A percentile compares a stretch with the other conserved stretches of the same genome.
phyloP scores from a whole-genome alignment of 192 early-diverging fungal species.

The Ambispora gerdemannii region DNA sequence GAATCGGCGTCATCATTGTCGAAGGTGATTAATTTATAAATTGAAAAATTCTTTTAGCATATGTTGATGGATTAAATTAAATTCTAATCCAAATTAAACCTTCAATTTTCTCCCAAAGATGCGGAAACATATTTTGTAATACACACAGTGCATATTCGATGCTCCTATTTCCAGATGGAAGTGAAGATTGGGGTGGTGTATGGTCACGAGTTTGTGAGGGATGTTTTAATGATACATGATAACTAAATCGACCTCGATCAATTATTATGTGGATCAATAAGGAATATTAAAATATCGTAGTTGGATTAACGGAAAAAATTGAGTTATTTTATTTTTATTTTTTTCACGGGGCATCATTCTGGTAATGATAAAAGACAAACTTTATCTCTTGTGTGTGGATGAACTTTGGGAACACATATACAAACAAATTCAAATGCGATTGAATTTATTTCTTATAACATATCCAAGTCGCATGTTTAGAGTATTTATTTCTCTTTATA shows the following conservation, averaged over 20 bases:
- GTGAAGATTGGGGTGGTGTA: constrained; percentile 28
- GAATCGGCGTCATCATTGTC: constrained; percentile 29
- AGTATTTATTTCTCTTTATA: no score
- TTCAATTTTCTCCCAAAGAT: constrained; percentile 4
- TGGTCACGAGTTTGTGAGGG: constrained; percentile 30
- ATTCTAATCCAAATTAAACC: background rate
- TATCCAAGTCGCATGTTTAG: no score
- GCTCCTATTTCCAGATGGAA: constrained; percentile 24
- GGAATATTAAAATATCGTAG: background rate
- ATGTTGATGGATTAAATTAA: no score
- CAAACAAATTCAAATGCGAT: no score
- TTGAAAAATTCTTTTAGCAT: background rate
- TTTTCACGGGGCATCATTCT: background rate
- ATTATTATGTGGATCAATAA: background rate
- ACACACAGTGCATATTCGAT: constrained; percentile 24
- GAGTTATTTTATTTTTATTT: no score
- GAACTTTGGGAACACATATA: background rate
- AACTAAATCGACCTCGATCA: background rate
- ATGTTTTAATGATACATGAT: constrained; percentile 25
- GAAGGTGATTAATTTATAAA: constrained; percentile 18
- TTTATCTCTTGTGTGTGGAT: no score
- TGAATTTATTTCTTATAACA: no score
- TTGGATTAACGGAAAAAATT: no score
- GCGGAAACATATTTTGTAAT: constrained; percentile 28
- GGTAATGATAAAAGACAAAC: background rate